These are phyloP conservation scores for Volvox reticuliferus DNA, from an alignment of 139 green algal genomes.

Conservation along the genomic window DNA sequence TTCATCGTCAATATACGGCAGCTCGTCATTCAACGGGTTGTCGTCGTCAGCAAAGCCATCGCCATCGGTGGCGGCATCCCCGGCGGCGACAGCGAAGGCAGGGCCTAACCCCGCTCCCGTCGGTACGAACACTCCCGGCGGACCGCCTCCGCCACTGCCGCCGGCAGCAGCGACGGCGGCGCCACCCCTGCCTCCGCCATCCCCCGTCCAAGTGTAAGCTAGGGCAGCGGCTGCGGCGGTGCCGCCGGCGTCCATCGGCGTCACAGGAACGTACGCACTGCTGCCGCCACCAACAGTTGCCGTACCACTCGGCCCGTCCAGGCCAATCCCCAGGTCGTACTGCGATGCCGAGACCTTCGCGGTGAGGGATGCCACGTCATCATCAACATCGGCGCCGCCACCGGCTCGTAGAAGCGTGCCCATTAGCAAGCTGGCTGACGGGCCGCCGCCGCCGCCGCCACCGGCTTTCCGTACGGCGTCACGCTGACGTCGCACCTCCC, in stretches of 20 bases:
- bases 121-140: background rate
- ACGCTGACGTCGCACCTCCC: background rate
- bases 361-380: background rate
- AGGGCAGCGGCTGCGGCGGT: constrained; percentile 14
- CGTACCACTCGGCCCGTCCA: background rate
- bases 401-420: background rate
- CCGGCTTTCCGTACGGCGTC: background rate
- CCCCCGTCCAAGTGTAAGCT: constrained; percentile 20
- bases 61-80: background rate
- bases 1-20: constrained; percentile 36
- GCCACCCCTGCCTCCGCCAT: background rate
- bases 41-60: background rate
- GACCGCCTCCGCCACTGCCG: background rate
- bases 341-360: constrained; percentile 40
- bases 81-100: background rate
- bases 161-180: background rate
- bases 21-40: background rate
- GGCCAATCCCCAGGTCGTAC: constrained; percentile 35
- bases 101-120: background rate
- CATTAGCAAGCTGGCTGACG: constrained; percentile 3
- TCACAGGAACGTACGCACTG: background rate
- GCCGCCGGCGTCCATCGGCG: background rate
- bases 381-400: background rate
- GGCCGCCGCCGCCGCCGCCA: background rate
- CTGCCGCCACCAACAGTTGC: background rate